These are phyloP conservation scores for Camellia lanceoleosa DNA, from an alignment of 148 eudicot species.

Conservation along the genomic window DNA sequence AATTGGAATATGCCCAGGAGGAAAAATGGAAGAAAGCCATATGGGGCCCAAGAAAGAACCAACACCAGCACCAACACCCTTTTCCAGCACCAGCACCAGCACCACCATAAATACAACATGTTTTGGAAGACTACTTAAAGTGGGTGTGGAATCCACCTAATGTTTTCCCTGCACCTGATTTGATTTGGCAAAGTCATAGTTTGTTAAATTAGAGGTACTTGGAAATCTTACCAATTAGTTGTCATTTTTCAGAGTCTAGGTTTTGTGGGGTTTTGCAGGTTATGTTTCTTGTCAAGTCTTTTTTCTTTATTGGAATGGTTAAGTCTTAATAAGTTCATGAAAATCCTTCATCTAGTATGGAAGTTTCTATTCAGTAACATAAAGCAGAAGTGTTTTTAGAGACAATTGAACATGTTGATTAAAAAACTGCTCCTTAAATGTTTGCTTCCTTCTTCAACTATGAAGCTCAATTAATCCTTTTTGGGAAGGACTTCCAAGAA, in stretches of 20 bases:
- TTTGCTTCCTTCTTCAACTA: background rate
- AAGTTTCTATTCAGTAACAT: background rate
- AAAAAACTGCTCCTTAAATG: background rate
- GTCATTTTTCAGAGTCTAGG: too few relatives aligned
- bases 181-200: background rate
- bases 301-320: background rate
- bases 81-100: too few relatives aligned
- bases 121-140: background rate
- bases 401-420: background rate
- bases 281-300: background rate
- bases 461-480: background rate
- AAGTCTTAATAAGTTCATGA: background rate
- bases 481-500: background rate
- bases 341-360: background rate
- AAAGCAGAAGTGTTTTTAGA: background rate
- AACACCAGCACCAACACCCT: too few relatives aligned
- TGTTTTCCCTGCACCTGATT: background rate
- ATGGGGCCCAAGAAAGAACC: background rate
- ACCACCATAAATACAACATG: background rate
- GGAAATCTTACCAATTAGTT: too few relatives aligned
- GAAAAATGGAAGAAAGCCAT: background rate
- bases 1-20: background rate
- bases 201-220: background rate
- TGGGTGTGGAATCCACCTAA: background rate
- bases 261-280: background rate